Base-by-base conservation (phyloP, 1,139 yeast species). In the Hyphopichia buzzinii region DNA sequence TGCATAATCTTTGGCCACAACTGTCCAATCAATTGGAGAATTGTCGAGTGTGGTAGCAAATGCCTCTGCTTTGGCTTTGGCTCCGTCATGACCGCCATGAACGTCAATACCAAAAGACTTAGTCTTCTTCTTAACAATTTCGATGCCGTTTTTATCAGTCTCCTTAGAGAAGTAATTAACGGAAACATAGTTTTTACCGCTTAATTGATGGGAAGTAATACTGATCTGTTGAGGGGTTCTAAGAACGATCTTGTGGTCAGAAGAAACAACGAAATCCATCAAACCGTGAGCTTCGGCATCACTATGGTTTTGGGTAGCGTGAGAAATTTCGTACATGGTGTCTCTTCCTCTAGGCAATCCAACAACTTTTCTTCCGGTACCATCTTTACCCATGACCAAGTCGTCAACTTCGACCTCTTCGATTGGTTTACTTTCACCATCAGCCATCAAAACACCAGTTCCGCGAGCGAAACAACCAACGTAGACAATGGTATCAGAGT, bases 401-500 rank as follows among this genome's bases (percentile, higher is more conserved):
- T 69, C 74, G 44, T 71, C 72, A 35, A 65, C 48, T 12, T 42
- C 31, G 34, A 69, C 47, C 11, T 52, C 47, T 48, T 68, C 73
- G 40, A 69, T 52, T 1, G 42, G 37, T 36, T 50, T 53, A 29
- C 55, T 58, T 22, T 56, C 34, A 51, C 74, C 74, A 47, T 66
- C 60, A 24, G 69, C 61, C 72, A 65, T 67, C 50, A 68, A 39
- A 27, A 68, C 72, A 39, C 59, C 39, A 27, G 73, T 68, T 35
- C 73, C 65, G 32, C 56, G 41, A 40, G 55, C 55, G 30, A 58
- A 57, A 59, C 84, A 84, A 39, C 96, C 97, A 37, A 88, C 96
- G 57, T 92, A 92, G 55, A 90, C 85, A 62, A 92, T 92, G 39
- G 87, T 86, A 63, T 92, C 97, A 17, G 97, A 92, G 77, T 92